These are phyloP conservation scores for Pulveroboletus frians DNA, from an alignment of 768 basidiomycete species.

Conservation along the genomic window DNA sequence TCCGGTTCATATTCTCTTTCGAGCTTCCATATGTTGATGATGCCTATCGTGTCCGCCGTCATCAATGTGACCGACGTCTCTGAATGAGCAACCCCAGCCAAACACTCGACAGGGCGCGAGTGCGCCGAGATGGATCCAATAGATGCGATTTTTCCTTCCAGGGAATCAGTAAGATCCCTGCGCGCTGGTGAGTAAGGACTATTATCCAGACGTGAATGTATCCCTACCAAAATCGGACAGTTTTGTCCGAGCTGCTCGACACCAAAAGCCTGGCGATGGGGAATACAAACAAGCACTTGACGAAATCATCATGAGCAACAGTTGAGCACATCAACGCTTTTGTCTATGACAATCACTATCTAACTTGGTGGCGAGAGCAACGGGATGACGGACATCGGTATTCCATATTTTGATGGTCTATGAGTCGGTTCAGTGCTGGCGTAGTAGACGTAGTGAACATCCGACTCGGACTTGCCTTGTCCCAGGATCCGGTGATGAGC, in stretches of 20 bases:
- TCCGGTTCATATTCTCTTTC: constrained; percentile 34
- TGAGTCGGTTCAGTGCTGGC: constrained; percentile 9
- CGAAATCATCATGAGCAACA: constrained; percentile 81
- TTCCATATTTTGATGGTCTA: constrained; percentile 90
- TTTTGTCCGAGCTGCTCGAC: constrained; percentile 88
- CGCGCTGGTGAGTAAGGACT: not conserved
- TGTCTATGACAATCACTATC: constrained; percentile 43
- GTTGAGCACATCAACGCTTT: constrained; percentile 67
- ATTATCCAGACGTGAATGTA: not conserved
- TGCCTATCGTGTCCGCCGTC: constrained; percentile 90
- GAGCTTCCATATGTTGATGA: constrained; percentile 78
- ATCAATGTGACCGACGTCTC: constrained; percentile 52
- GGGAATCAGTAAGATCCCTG: constrained; percentile 61
- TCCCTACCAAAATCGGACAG: constrained; percentile 77
- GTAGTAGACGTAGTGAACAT: not conserved
- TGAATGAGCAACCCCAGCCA: constrained; percentile 52
- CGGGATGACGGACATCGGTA: constrained; percentile 46
- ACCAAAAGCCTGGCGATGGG: constrained; percentile 62
- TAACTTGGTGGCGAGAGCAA: not conserved
- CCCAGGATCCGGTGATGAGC: constrained; percentile 93
- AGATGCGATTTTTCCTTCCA: constrained; percentile 39
- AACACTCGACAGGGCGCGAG: constrained; percentile 79
- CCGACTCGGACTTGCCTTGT: constrained; percentile 51
- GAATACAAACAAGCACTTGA: constrained; percentile 77
- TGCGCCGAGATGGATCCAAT: constrained; percentile 76